Evolutionary conservation across 1,139 yeast genomes (phyloP).

Genomic region (Yamadazyma diddensiae): DNA sequence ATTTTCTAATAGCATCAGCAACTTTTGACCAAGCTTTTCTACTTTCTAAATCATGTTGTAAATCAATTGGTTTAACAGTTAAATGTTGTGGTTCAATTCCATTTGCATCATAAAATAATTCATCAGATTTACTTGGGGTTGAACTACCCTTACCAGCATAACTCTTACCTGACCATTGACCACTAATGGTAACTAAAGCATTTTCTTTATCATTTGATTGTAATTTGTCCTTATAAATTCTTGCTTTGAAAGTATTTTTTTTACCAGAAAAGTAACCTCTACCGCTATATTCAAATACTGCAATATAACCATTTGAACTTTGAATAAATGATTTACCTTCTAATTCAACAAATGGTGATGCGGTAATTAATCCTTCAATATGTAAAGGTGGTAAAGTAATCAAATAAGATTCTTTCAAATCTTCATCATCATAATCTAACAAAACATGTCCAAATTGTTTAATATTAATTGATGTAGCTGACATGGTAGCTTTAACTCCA

Average conservation of each 20-base stretch:
- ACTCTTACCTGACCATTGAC: conserved; percentile 90
- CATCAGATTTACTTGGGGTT: conserved; percentile 36
- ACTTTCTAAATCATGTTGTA: conserved; percentile 74
- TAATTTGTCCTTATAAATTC: conserved; percentile 57
- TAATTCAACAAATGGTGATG: conserved; percentile 85
- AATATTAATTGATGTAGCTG: conserved; percentile 71
- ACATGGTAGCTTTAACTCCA: conserved; percentile 80
- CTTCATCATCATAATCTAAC: conserved; percentile 51
- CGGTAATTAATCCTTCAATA: conserved; percentile 87
- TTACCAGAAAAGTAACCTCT: conserved; percentile 96
- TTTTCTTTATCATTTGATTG: conserved; percentile 52
- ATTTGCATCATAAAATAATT: conserved; percentile 69
- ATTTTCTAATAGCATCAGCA: conserved; percentile 76
- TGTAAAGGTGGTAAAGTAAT: conserved; percentile 95
- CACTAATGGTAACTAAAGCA: conserved; percentile 73
- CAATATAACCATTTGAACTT: conserved; percentile 71
- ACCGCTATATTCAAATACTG: conserved; percentile 80
- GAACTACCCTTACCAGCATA: conserved; percentile 42
- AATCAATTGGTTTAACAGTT: conserved; percentile 72
- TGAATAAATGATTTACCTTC: conserved; percentile 85
- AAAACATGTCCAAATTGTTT: conserved; percentile 92
- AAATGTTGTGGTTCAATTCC: conserved; percentile 50
- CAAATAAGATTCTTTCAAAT: conserved; percentile 65
- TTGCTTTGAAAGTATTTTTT: conserved; percentile 87
- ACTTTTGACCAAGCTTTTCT: conserved; percentile 85